Evolutionary conservation across 306 rosid species (phyloP).

Genomic region (Amphicarpaea edgeworthii): DNA sequence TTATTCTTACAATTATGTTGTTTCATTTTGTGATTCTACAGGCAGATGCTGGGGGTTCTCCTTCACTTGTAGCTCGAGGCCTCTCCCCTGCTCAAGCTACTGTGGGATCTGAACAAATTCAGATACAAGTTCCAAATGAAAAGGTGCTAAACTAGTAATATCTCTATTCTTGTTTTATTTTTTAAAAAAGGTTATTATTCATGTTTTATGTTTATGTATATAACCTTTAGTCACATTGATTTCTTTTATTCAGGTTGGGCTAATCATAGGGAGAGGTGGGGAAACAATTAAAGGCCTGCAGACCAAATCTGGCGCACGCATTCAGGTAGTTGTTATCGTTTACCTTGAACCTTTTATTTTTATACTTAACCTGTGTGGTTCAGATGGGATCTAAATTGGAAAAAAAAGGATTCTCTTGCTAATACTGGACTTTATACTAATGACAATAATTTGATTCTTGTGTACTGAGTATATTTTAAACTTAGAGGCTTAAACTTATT

Average conservation of each 20-base stretch:
- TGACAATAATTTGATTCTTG: background rate
- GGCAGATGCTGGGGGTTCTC: conserved; percentile 99
- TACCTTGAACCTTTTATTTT: conserved; percentile 18
- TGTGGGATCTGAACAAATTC: conserved; percentile 93
- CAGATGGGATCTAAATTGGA: conserved; percentile 11
- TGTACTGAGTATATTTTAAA: background rate
- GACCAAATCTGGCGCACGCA: conserved; percentile 95
- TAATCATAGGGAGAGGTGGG: conserved; percentile 96
- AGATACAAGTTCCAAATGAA: conserved; percentile 95
- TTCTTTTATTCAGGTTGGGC: conserved; percentile 74
- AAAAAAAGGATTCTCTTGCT: background rate
- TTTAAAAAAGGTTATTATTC: background rate
- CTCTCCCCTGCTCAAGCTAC: conserved; percentile 71
- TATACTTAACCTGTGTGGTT: background rate
- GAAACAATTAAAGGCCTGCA: conserved; percentile 95
- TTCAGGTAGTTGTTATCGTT: conserved; percentile 88
- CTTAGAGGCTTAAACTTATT: background rate
- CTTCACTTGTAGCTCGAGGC: conserved; percentile 93
- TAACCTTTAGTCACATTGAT: background rate
- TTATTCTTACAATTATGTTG: background rate
- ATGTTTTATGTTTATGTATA: conserved; percentile 12
- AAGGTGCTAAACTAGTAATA: conserved; percentile 59
- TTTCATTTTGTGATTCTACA: conserved; percentile 49
- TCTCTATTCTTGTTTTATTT: conserved; percentile 10
- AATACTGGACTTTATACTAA: background rate